phyloP scores from a whole-genome alignment of 768 basidiomycete species.

The Pleurotus sapidus region DNA sequence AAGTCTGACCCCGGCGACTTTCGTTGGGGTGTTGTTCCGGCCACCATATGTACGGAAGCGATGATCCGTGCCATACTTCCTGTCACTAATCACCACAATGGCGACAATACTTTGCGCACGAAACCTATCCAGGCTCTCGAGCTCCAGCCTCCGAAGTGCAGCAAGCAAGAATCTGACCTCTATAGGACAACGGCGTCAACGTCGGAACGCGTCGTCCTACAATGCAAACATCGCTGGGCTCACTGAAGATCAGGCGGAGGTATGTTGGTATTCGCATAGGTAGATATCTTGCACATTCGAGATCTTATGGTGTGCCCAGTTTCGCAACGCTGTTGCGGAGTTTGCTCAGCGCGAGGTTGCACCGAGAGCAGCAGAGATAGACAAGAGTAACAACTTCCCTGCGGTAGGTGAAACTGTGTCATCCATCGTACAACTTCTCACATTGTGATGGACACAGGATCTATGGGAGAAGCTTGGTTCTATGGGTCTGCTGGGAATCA shows the following conservation, averaged over 20 bases:
- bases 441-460: conserved; percentile 41
- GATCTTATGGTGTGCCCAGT: conserved; percentile 41
- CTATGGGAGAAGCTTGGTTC: conserved; percentile 87
- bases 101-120: not conserved
- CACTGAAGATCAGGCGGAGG: conserved; percentile 78
- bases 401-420: conserved; percentile 37
- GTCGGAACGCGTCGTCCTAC: conserved; percentile 56
- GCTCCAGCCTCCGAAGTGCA: not conserved
- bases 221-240: conserved; percentile 73
- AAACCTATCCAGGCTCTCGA: not conserved
- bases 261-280: conserved; percentile 25
- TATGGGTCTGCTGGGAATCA: conserved; percentile 91
- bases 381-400: conserved; percentile 82
- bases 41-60: too few species aligned
- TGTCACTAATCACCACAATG: not conserved
- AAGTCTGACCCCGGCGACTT: too few species aligned
- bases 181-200: conserved; percentile 10
- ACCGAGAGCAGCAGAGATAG: conserved; percentile 82
- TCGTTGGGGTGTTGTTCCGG: too few species aligned
- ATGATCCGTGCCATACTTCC: too few species aligned
- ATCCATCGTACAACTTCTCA: too few species aligned
- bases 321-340: conserved; percentile 71
- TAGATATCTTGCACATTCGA: not conserved
- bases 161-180: not conserved
- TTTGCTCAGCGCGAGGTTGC: conserved; percentile 86